phyloP scores from a whole-genome alignment of 139 green algal species.

The Picochlorum sp. region DNA sequence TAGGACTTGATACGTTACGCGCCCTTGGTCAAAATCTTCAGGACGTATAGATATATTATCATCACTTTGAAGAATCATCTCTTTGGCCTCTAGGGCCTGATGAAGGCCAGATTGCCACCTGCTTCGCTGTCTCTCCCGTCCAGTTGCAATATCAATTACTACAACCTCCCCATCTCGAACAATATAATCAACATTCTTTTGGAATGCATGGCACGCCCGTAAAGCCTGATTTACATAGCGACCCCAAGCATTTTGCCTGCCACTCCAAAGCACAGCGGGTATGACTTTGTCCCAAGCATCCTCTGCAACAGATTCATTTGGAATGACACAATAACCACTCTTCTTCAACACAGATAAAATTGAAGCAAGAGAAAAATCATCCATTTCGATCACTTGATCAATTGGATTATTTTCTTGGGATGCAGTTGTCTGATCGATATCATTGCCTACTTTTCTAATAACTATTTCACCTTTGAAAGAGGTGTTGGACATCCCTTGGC shows the following conservation, averaged over 20 bases:
- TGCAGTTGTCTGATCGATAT: too few species aligned
- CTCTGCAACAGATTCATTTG: neutral
- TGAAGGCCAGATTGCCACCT: conserved; percentile 59
- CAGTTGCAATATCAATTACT: conserved; percentile 52
- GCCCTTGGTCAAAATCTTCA: conserved; percentile 13
- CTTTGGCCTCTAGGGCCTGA: conserved; percentile 66
- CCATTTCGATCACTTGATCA: too few species aligned
- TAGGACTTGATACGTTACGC: conserved; percentile 58
- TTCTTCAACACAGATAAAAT: too few species aligned
- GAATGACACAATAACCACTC: neutral
- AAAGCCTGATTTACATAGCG: conserved; percentile 35
- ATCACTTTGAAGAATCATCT: neutral
- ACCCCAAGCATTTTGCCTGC: conserved; percentile 29
- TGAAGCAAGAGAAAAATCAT: too few species aligned
- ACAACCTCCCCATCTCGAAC: conserved; percentile 31
- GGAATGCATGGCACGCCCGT: conserved; percentile 36
- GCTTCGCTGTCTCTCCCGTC: conserved; percentile 18
- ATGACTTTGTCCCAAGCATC: neutral
- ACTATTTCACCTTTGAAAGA: too few species aligned
- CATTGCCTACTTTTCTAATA: too few species aligned
- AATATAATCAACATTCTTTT: conserved; percentile 55
- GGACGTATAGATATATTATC: conserved; percentile 30
- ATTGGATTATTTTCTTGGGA: too few species aligned
- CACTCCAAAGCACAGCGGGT: conserved; percentile 6
- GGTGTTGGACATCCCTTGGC: too few species aligned